Conservation (phyloP, 345 rosid genomes). For the Dimocarpus longan region DNA sequence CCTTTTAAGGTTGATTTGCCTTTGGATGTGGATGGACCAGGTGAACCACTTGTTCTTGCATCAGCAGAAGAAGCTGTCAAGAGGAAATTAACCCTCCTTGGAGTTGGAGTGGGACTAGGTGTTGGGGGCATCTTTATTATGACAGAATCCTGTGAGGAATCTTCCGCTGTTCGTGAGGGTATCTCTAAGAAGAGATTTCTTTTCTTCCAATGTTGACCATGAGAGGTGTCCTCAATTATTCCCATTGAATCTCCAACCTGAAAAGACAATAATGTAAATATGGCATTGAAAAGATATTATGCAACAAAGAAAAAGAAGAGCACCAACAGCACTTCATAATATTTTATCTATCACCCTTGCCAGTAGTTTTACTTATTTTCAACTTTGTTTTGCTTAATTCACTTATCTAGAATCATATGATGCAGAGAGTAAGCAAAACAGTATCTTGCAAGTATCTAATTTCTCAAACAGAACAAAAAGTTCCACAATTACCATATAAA, state of each 20-base stretch:
- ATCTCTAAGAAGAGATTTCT: conserved; percentile 75
- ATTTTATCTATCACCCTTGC: conserved; percentile 1
- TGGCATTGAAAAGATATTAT: conserved; percentile 13
- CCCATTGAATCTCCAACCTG: conserved; percentile 54
- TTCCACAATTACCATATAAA: neutral
- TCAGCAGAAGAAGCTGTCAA: conserved; percentile 56
- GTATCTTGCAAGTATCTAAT: neutral
- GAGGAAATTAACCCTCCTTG: conserved; percentile 78
- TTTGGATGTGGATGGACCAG: conserved; percentile 51
- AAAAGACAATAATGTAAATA: conserved; percentile 20
- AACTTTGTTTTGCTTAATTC: neutral
- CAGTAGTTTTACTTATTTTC: neutral
- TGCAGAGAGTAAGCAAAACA: neutral
- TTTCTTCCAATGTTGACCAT: conserved; percentile 57
- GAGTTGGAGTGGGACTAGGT: conserved; percentile 82
- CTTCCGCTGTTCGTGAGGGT: conserved; percentile 59
- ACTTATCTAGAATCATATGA: neutral
- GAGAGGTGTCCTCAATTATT: conserved; percentile 48
- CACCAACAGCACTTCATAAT: neutral
- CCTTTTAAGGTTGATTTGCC: conserved; percentile 68
- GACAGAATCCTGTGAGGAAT: conserved; percentile 49
- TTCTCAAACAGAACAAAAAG: neutral
- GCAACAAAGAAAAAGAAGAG: conserved; percentile 18
- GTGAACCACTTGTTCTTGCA: conserved; percentile 44
- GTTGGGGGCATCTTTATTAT: conserved; percentile 70